Evolutionary conservation across 495 filamentous ascomycete species (phyloP).

Genomic region (Daldinia decipiens): DNA sequence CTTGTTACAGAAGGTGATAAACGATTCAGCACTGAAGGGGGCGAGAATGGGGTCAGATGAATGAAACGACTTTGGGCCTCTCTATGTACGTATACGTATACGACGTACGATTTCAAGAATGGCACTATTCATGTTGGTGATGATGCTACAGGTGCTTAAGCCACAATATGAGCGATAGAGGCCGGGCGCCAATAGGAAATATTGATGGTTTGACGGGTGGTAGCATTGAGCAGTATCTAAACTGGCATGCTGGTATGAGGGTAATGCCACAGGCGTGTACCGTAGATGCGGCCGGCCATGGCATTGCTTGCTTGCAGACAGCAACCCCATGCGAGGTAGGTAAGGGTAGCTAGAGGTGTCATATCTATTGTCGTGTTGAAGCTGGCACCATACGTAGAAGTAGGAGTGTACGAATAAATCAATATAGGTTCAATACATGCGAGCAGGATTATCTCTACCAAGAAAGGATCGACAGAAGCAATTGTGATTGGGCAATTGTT

Average conservation of each 20-base stretch:
- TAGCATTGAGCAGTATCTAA: slow-evolving; percentile 8
- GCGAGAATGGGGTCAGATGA: slow-evolving; percentile 29
- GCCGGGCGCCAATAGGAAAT: slow-evolving; percentile 25
- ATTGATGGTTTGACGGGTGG: slow-evolving; percentile 15
- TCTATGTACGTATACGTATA: slow-evolving; percentile 12
- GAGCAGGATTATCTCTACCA: slow-evolving; percentile 24
- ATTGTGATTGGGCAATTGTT: slow-evolving; percentile 27
- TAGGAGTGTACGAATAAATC: slow-evolving; percentile 15
- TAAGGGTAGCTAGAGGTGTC: slow-evolving; percentile 6
- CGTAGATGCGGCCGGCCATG: slow-evolving; percentile 14
- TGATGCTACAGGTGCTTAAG: slow-evolving; percentile 26
- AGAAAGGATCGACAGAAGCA: slow-evolving; percentile 32
- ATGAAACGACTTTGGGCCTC: slow-evolving; percentile 29
- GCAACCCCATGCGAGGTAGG: slow-evolving; percentile 26
- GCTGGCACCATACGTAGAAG: slow-evolving; percentile 1
- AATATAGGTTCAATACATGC: slow-evolving; percentile 20
- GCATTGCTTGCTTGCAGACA: slow-evolving; percentile 18
- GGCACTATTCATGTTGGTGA: slow-evolving; percentile 15
- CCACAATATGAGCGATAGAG: slow-evolving; percentile 19
- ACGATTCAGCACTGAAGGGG: slow-evolving; percentile 5
- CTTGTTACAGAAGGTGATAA: slow-evolving; percentile 37
- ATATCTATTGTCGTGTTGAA: neutral
- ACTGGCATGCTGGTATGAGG: neutral
- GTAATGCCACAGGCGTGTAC: slow-evolving; percentile 19
- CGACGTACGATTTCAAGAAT: slow-evolving; percentile 7